Conservation (phyloP, 2,329 filamentous ascomycete species). For the Biscogniauxia marginata region DNA sequence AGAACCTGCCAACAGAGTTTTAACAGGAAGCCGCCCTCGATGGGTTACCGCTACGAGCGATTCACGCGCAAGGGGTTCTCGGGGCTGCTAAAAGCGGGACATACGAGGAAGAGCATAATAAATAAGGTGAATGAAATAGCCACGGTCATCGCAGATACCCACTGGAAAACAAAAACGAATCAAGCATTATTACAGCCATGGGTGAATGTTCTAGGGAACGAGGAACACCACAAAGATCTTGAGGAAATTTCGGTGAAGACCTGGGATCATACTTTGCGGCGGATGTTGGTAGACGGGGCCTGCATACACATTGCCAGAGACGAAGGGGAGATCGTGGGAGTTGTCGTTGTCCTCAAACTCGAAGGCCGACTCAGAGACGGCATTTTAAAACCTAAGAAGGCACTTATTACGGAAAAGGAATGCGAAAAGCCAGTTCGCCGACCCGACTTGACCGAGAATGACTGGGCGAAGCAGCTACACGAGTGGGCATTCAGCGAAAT, state of each 20-base stretch:
- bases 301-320: not conserved
- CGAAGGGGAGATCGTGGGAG: not conserved
- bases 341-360: not conserved
- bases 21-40: not conserved
- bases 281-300: not conserved
- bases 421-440: not conserved
- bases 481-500: not conserved
- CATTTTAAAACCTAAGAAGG: not conserved
- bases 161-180: not conserved
- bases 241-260: not conserved
- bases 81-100: not conserved
- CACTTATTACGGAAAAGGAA: not conserved
- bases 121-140: not conserved
- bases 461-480: not conserved
- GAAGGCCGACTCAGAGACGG: not conserved
- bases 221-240: not conserved
- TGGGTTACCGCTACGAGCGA: not conserved
- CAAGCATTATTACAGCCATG: not conserved
- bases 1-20: no score
- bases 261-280: not conserved
- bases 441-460: not conserved
- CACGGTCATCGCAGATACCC: not conserved
- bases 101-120: not conserved
- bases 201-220: not conserved
- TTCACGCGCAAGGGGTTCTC: not conserved